Base-by-base conservation (phyloP, 768 basidiomycete genomes). In the Boletellus sp. region DNA sequence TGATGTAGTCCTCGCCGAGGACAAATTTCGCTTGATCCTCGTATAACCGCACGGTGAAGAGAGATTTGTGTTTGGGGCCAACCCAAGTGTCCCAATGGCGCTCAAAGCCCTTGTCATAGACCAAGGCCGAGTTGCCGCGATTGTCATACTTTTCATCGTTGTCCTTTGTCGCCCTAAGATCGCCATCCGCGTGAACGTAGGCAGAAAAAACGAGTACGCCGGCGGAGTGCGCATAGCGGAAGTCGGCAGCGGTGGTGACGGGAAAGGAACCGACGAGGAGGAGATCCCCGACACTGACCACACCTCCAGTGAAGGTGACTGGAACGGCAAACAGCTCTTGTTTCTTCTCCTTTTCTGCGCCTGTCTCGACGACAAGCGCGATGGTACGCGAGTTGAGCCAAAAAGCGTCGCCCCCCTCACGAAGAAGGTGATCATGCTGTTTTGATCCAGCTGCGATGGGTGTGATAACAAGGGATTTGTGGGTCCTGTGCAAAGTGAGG, bases 11-110 rank as follows among this genome's bases (percentile, higher is more conserved):
- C 6, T 68, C 59, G 3, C 74, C 80, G 28, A 87, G 70, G 4
- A 65, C 57, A 80, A 84, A 90, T 46, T 73, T 75, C 6, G 19
- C 57, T 31, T 71, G 69, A 45, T 77, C 74, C 57, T 75, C 74
- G 33, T 58, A 62, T 20, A 95, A 65, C 35, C 72, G 64, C 45
- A 90, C 83, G 23, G 81, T 79, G 68, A 94, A 91, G 47, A 95
- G 71, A 36, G 88, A 80, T 11, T 78, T 69, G 45, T 72, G 73
- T 72, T 94, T 94, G 16, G 80, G 80, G 1, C 82, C 83, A 35
- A 74, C 69, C 90, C 92, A 94, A 15, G 71, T 74, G 59, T 85
- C 82, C 88, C 90, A 92, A 45, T 90, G 87, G n/a, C 89, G 72
- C 34, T 80, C 83, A 62, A 78, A 90, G 2, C 75, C 76, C 33